Evolutionary conservation across 805 yeast species (phyloP), one percentile per base, ranked within the genome.

Genomic region (Kazachstania bromeliacearum): DNA sequence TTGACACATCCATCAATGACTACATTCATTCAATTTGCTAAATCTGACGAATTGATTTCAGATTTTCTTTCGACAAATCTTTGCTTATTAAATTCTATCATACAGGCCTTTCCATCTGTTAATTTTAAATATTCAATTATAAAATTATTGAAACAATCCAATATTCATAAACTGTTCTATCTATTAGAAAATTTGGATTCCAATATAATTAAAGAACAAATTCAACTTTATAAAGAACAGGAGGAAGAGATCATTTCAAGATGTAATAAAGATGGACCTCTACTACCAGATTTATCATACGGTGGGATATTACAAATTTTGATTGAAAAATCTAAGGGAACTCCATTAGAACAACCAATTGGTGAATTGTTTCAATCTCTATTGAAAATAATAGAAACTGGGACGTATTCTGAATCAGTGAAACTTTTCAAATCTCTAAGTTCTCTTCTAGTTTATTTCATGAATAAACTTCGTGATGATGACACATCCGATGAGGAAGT

Each of bases 51-150:
- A 35, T 15, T 44, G 4, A 21, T 37, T 5, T 14, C 15, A 14
- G 95, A 87, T 38, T 88, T 83, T 55, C 70, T 81, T 12, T 60
- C 79, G 34, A 67, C 83, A 3, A 77, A 94, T 0, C 64, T 85
- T 65, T 70, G 83, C 27, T 66, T 89, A 28, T 64, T 85, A 23
- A 77, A 78, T 46, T 75, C 85, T 1, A 66, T 88, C 14, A 66
- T 75, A 10, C 70, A 64, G 44, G 75, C 50, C 40, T 58, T 46
- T 47, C 57, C 43, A 28, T 48, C 40, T 50, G 50, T 40, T 48
- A 59, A 47, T 50, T 71, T 42, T 60, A 65, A 33, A 34, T 63
- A 92, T 35, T 61, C 71, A 7, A 74, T 71, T 42, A 55, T 84
- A 8, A 69, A 94, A 34, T 66, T 68, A 45, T 61, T 84, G 39